Conservation (phyloP, 2,329 filamentous ascomycete genomes). For the Verticillium tricorpus region DNA sequence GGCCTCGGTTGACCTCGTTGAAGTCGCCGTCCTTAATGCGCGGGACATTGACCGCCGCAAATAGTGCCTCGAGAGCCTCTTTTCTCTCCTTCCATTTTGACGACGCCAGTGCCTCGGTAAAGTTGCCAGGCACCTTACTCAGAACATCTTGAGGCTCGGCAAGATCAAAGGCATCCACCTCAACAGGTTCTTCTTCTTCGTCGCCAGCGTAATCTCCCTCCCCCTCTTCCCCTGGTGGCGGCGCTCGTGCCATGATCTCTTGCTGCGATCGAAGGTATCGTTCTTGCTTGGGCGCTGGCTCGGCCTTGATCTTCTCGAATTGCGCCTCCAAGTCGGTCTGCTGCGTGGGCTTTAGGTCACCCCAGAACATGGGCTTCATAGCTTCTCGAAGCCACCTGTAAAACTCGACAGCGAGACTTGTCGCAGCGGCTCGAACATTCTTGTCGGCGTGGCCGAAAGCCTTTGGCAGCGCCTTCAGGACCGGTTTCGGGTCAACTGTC, state of each 20-base stretch:
- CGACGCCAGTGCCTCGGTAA: constrained; percentile 78
- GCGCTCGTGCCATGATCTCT: constrained; percentile 70
- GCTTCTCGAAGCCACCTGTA: constrained; percentile 97
- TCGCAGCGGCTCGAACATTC: constrained; percentile 91
- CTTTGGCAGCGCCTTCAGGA: constrained; percentile 83
- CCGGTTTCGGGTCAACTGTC: constrained; percentile 85
- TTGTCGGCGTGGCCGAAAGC: constrained; percentile 96
- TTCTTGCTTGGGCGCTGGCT: constrained; percentile 84
- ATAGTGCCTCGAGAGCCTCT: constrained; percentile 82
- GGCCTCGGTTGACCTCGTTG: constrained; percentile 72
- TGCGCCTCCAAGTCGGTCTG: constrained; percentile 90
- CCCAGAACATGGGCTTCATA: constrained; percentile 98
- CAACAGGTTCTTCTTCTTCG: constrained; percentile 58
- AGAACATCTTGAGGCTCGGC: constrained; percentile 85
- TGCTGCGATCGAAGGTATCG: constrained; percentile 85
- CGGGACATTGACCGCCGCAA: constrained; percentile 73
- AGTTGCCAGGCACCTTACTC: constrained; percentile 74
- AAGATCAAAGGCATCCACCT: constrained; percentile 76
- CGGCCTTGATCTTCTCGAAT: constrained; percentile 89
- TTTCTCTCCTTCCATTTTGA: constrained; percentile 99
- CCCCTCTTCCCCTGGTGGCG: constrained; percentile 53
- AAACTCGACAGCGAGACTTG: constrained; percentile 85
- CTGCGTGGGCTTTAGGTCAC: constrained; percentile 89
- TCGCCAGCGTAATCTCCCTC: constrained; percentile 56
- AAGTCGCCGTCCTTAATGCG: constrained; percentile 90